Base-by-base conservation (phyloP, 306 rosid species). In the Cucurbita maxima region DNA sequence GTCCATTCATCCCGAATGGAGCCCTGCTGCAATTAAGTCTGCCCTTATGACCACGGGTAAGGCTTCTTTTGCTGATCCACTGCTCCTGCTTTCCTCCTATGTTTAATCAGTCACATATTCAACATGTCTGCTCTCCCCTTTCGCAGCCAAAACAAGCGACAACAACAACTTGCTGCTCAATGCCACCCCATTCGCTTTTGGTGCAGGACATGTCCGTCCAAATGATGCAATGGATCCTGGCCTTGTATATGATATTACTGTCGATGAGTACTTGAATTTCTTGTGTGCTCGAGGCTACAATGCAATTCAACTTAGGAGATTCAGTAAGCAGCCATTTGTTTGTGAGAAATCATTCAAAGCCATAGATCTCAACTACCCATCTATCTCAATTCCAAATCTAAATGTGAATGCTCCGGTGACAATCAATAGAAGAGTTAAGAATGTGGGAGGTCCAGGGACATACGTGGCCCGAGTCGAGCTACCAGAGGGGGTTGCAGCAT, bases 151-250 rank as follows among this genome's bases (percentile, higher is more conserved):
- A 51, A 71, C 53, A 30, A 50, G 58, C 7, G 59, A 30, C 37
- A 30, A 30, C 34, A 15, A 71, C 44, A 15, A 51, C 43, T 14
- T 71, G 43, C 45, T n/a, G 16, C n/a, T 45, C 53, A 5, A 51
- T 47, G 85, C 83, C 50, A 87, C 85, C 56, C 89, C 96, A 48
- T 81, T 84, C 52, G 84, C 55, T 1, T 82, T 82, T 22, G 92
- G 96, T 8, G 69, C 87, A 8, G 96, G 96, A 13, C 84, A 82
- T 10, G 75, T 89, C 14, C 64, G 38, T 13, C 88, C 92, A 1
- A 85, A 83, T 70, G 75, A 5, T 1, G 96, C 87, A 2, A 58
- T 34, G 22, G 63, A 85, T 54, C 92, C 92, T 0, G 96, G 92
- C 61, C 96, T 89, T 73, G 81, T 87, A 10, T 89, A 89, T 61